Evolutionary conservation across 2,329 filamentous ascomycete genomes (phyloP), one percentile per base, ranked within the genome.

Genomic region (Sarocladiaceae sp.): DNA sequence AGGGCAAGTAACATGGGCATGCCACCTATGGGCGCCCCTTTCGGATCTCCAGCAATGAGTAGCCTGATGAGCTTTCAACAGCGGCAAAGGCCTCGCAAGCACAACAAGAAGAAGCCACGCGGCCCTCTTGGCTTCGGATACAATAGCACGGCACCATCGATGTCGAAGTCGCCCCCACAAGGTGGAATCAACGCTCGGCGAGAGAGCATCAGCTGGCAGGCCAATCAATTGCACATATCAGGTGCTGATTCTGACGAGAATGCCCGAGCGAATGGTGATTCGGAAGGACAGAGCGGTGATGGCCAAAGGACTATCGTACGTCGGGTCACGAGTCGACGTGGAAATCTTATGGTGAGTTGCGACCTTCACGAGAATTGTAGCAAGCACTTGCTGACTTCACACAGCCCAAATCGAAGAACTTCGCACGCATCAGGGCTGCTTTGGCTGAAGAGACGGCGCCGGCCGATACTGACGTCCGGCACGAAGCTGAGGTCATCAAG

Each of bases 381-480:
- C 8, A 17, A 20, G 10, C 10, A 8, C 18, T 7, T 39, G 18
- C 66, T 74, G 57, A 74, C 57, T 48, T 37, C 6, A 12, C 31
- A 31, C 59, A 95, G 89, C 94, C 95, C 12, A 99, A 97, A 75
- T 94, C 93, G 1, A 96, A 96, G 71, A 91, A 87, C 0, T 99
- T 99, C 67, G 91, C 92, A 4, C 86, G 94, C 11, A 96, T 99
- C 58, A 84, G 89, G 55, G 94, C 93, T 8, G 91, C 91, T 3
- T 78, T 99, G 1, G 78, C 89, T 53, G 94, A 99, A 71, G 94
- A 99, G 71, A 81, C 83, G 15, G 84, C 91, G 0, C 94, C 94
- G 0, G 77, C 96, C 10, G 94, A 99, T 61, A 87, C 87, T 37
- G 94, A 99, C 67, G 84, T 90, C 53, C 86, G 88, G 50, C 86